Base-by-base conservation (phyloP, 345 rosid species). In the Diplotaxis tenuifolia region DNA sequence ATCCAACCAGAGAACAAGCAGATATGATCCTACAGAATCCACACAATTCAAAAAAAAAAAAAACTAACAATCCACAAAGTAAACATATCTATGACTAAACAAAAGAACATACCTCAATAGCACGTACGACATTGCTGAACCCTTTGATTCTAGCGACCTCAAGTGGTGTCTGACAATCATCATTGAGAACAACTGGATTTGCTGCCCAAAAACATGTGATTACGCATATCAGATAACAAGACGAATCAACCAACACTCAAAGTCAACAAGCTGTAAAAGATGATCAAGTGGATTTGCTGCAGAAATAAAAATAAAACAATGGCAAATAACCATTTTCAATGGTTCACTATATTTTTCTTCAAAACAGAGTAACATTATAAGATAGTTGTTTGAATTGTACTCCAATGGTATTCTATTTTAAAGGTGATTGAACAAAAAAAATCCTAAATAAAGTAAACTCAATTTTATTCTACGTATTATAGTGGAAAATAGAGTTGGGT, bases 1-100 rank as follows among this genome's bases (percentile, higher is more conserved):
- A 92, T 47, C 94, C 91, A 92, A 25, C 97, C 99, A 75, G 98
- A 86, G 84, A 92, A 95, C 55, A 92, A 85, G 80, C 89, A 89
- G 70, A 90, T 82, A 31, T 87, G 91, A 65, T 55, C 75, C 98
- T 95, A 81, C 72, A 86, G 7, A 47, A 65, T 50, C 65, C 56
- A 52, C 22, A n/a, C n/a, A n/a, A n/a, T n/a, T n/a, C n/a, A n/a
- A n/a, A n/a, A 15, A 32, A 2, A 9, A 1, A n/a, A 65, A 29
- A 31, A 6, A 3, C 52, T 32, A 10, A 9, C 15, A 29, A 64
- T 16, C 49, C 36, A 68, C 64, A 28, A 64, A 56, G 45, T 0
- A 12, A 45, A 8, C 54, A 55, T 62, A 27, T 31, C 8, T 27
- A 23, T 59, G 64, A 15, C 20, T 47, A 15, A 75, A 36, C 0